phyloP scores from a whole-genome alignment of 768 basidiomycete genomes.

The Mycena sanguinolenta region DNA sequence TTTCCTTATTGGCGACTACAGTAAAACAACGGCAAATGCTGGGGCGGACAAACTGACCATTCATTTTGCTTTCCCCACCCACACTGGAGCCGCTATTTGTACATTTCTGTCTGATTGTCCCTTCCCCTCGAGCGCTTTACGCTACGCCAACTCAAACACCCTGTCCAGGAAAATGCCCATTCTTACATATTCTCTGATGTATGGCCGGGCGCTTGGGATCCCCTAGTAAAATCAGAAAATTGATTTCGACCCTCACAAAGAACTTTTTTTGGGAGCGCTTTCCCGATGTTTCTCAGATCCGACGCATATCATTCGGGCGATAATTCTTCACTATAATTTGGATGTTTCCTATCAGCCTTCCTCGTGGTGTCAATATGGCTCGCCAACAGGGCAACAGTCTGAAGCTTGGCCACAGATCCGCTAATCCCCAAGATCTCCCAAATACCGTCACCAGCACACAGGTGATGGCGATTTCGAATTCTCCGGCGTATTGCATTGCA shows the following conservation, averaged over 20 bases:
- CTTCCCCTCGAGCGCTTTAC: slow-evolving; percentile 10
- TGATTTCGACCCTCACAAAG: not conserved
- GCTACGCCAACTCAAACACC: not conserved
- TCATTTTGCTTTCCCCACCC: not conserved
- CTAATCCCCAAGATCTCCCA: not conserved
- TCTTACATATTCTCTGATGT: slow-evolving; percentile 11
- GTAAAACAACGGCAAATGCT: slow-evolving; percentile 6
- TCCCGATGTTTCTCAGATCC: not conserved
- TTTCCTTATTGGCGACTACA: slow-evolving; percentile 14
- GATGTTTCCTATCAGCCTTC: not conserved
- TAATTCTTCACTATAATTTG: slow-evolving; percentile 2
- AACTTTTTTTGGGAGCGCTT: not conserved
- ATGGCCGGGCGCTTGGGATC: slow-evolving; percentile 5
- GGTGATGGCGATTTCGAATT: not conserved
- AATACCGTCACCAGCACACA: slow-evolving; percentile 2
- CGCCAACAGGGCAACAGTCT: not conserved
- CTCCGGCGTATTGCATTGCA: not conserved
- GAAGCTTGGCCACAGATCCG: not conserved
- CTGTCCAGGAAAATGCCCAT: not conserved
- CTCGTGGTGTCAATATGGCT: not conserved
- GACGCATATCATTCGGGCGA: slow-evolving; percentile 10
- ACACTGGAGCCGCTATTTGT: slow-evolving; percentile 6
- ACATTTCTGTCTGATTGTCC: not conserved
- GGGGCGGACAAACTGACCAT: slow-evolving; percentile 10
- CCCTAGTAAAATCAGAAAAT: not conserved